phyloP scores from a whole-genome alignment of 306 rosid species.

The Pyrus betulifolia region DNA sequence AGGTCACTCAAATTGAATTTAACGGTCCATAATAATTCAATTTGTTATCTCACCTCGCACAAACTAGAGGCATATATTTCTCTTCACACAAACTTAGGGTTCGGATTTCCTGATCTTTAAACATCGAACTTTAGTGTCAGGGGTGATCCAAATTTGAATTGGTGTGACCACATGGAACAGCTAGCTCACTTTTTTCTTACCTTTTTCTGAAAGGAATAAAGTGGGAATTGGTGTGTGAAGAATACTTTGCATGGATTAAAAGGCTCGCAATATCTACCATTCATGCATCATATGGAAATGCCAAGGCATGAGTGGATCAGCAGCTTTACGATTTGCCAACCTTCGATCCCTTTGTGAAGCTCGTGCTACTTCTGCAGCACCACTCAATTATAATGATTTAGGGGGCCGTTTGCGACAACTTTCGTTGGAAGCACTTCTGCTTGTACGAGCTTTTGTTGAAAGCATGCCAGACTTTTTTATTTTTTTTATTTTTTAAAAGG shows the following conservation, averaged over 20 bases:
- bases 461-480: neutral
- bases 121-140: fast-evolving
- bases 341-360: neutral
- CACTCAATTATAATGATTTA: neutral
- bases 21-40: no score
- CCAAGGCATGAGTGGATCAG: constrained; percentile 23
- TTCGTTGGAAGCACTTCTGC: neutral
- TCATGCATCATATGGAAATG: neutral
- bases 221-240: neutral
- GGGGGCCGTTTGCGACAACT: neutral
- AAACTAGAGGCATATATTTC: no score
- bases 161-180: neutral
- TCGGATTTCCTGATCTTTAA: no score
- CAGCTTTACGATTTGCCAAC: constrained; percentile 60
- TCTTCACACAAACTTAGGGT: no score
- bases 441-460: neutral
- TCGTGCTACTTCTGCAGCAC: neutral
- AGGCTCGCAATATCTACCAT: constrained; percentile 21
- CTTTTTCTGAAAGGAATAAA: neutral
- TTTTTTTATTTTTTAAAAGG: no score
- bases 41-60: no score
- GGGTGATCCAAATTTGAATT: neutral
- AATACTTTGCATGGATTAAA: constrained; percentile 33
- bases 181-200: neutral
- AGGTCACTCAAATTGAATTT: no score